Base-by-base conservation (phyloP, 2,329 filamentous ascomycete genomes). In the Zymoseptoria tritici region DNA sequence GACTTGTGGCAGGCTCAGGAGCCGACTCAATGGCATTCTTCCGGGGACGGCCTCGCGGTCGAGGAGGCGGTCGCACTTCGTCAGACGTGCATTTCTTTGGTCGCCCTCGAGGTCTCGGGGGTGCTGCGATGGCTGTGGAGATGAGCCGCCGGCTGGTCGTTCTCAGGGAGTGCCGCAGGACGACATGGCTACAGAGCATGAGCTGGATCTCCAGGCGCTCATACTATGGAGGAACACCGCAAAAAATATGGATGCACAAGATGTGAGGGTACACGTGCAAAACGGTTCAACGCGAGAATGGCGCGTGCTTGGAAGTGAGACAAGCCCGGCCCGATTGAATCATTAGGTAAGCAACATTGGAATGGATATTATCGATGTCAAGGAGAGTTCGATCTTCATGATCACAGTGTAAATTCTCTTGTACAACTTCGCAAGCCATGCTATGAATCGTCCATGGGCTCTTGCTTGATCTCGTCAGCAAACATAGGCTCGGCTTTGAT, bases 401-500 rank as follows among this genome's bases (percentile, higher is more conserved):
- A n/a, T 16, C 36, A 42, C 36, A 7, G 9, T 42, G 1, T 42
- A 42, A 4, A 8, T 16, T 11, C 9, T 42, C 36, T 42, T n/a
- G 6, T 46, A n/a, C 16, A n/a, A 46, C 16, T 2, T 46, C 16
- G 13, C 13, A 20, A 21, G 53, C 16, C 26, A 54, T 54, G 24
- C n/a, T 36, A 9, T 36, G n/a, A 60, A 22, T 53, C 60, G 31
- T 69, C 67, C 9, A 57, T 59, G 49, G 64, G 63, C 60, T 70
- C 66, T 54, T 59, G 57, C 60, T 67, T 68, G 46, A 70, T 67
- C 49, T 67, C 65, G 49, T 61, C 50, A 21, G 65, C 52, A 46
- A 63, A 66, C 52, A 64, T 56, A n/a, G 62, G 62, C 46, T 59
- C 59, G n/a, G 60, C 56, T 56, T 64, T 62, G 29, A 60, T 59